These are phyloP conservation scores for Sphenostylis stenocarpa DNA, from an alignment of 306 rosid genomes.

Conservation along the genomic window DNA sequence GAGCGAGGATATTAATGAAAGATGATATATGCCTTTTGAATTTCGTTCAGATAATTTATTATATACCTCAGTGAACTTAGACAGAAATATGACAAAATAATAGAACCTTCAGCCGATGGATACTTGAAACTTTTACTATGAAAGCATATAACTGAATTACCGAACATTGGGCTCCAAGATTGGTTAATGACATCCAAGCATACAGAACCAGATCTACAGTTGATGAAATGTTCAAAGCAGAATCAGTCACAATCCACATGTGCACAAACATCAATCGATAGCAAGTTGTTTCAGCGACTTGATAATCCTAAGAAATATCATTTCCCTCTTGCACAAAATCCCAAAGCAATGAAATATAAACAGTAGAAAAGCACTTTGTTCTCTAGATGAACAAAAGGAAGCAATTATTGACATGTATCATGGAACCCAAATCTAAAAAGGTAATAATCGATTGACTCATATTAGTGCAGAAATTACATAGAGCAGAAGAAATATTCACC, in stretches of 20 bases:
- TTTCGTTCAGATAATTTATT: neutral
- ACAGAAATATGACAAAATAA: slow-evolving; percentile 1
- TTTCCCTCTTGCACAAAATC: slow-evolving; percentile 19
- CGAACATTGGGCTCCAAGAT: slow-evolving; percentile 99
- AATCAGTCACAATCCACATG: slow-evolving; percentile 36
- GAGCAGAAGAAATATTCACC: neutral
- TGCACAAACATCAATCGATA: slow-evolving; percentile 22
- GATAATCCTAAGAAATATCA: slow-evolving; percentile 8
- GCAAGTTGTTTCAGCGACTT: slow-evolving; percentile 12
- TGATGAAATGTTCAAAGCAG: slow-evolving; percentile 31
- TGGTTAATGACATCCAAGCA: slow-evolving; percentile 98
- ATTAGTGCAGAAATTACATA: slow-evolving; percentile 4
- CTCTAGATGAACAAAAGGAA: neutral
- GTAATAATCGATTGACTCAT: neutral
- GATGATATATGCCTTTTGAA: neutral
- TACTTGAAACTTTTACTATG: slow-evolving; percentile 25
- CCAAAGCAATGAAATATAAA: neutral
- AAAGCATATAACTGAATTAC: slow-evolving; percentile 49
- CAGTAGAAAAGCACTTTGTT: neutral
- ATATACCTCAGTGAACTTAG: neutral
- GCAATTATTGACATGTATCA: slow-evolving; percentile 5
- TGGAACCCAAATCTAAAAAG: slow-evolving; percentile 5
- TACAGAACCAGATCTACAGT: slow-evolving; percentile 95
- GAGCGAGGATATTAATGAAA: neutral
- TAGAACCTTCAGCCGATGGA: slow-evolving; percentile 2